Conservation (phyloP, 1,284 basidiomycete genomes). For the Singerocomus inundabilis region DNA sequence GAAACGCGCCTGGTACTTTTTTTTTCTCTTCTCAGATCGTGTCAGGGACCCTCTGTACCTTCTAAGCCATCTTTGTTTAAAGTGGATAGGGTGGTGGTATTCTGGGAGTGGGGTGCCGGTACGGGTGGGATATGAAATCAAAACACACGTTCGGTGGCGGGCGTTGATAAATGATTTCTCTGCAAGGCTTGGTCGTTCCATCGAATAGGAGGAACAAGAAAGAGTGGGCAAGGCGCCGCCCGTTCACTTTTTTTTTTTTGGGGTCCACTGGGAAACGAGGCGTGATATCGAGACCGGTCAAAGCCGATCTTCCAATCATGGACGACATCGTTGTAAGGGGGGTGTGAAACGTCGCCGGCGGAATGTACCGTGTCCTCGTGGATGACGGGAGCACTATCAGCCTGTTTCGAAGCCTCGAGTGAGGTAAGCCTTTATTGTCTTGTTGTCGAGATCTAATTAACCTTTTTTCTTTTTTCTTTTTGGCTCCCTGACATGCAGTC, state of each 20-base stretch:
- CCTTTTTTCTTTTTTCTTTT: not conserved
- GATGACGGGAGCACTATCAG: not conserved
- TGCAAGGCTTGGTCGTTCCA: not conserved
- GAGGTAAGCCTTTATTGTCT: conserved; percentile 1
- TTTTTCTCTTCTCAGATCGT: too few relatives aligned
- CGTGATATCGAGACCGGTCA: not conserved
- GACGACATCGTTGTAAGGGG: not conserved
- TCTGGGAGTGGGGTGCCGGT: not conserved
- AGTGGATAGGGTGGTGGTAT: not conserved
- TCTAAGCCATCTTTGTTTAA: not conserved
- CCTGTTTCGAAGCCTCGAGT: not conserved
- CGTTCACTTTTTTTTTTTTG: too few relatives aligned
- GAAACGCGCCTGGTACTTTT: not conserved
- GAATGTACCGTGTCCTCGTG: not conserved
- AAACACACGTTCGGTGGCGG: not conserved
- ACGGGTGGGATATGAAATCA: not conserved
- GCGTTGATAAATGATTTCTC: not conserved
- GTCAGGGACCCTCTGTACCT: not conserved
- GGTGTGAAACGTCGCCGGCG: not conserved
- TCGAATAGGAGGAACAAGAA: not conserved
- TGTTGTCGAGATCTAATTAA: not conserved
- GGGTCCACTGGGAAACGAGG: not conserved
- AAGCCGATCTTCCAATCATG: not conserved
- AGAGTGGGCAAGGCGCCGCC: not conserved
- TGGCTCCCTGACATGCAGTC: too few relatives aligned